Evolutionary conservation across 768 basidiomycete genomes (phyloP).

Genomic region (Phanerodontia chrysosporium): DNA sequence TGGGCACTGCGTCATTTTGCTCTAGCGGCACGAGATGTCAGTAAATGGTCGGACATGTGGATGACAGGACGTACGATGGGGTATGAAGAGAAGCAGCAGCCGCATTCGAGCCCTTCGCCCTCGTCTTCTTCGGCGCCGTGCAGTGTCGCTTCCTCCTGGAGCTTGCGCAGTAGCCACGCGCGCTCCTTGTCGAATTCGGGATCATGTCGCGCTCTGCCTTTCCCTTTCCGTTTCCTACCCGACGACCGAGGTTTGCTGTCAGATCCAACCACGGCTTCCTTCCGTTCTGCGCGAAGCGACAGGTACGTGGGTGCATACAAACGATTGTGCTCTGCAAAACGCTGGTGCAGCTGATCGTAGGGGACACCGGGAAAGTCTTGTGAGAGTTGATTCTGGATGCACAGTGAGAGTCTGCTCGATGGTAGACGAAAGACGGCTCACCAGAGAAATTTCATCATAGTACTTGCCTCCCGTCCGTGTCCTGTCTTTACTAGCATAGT

Average conservation of each 20-base stretch:
- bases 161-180: constrained; percentile 42
- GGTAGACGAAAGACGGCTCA: constrained; percentile 25
- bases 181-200: constrained; percentile 41
- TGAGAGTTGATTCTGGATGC: constrained; percentile 47
- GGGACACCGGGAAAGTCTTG: constrained; percentile 56
- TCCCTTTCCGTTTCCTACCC: constrained; percentile 37
- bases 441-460: constrained; percentile 52
- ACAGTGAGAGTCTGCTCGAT: constrained; percentile 5
- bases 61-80: constrained; percentile 52
- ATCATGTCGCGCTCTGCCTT: constrained; percentile 29
- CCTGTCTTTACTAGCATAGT: constrained; percentile 51
- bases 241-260: constrained; percentile 30
- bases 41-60: not conserved
- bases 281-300: constrained; percentile 38
- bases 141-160: constrained; percentile 26
- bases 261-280: constrained; percentile 13
- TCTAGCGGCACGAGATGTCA: constrained; percentile 36
- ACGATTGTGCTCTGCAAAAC: constrained; percentile 31
- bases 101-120: constrained; percentile 75
- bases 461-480: constrained; percentile 34
- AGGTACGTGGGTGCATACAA: constrained; percentile 71
- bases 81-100: constrained; percentile 77
- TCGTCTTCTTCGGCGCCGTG: constrained; percentile 40
- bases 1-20: constrained; percentile 83
- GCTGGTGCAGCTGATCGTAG: constrained; percentile 46